These are phyloP conservation scores for Backusella psychrophila DNA, from an alignment of 192 early-diverging fungal genomes.

Conservation along the genomic window DNA sequence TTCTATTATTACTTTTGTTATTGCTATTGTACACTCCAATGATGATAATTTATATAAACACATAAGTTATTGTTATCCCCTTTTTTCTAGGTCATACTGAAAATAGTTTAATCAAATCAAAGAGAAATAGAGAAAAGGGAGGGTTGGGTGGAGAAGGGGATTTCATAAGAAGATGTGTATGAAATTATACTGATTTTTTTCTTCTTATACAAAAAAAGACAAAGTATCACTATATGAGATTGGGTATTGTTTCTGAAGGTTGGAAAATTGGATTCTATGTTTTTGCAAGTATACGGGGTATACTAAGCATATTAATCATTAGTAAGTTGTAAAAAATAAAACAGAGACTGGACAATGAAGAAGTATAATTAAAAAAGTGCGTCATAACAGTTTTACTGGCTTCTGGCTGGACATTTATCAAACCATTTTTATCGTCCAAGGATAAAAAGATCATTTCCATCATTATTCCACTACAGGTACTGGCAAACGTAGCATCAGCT, in stretches of 20 bases:
- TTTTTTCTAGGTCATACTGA: neutral
- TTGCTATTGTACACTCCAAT: neutral
- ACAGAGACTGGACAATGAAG: neutral
- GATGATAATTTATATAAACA: neutral
- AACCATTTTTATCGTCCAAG: constrained; percentile 49
- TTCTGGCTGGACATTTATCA: constrained; percentile 60
- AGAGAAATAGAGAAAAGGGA: neutral
- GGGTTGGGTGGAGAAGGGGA: neutral
- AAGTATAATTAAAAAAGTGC: neutral
- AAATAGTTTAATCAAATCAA: neutral
- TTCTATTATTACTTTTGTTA: neutral
- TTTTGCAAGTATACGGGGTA: constrained; percentile 53
- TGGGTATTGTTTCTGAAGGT: constrained; percentile 46
- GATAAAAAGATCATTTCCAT: constrained; percentile 53
- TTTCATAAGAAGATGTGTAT: neutral
- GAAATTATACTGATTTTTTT: neutral
- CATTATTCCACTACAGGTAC: constrained; percentile 50
- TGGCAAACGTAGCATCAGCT: constrained; percentile 49
- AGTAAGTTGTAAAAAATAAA: constrained; percentile 11
- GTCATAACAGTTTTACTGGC: constrained; percentile 37
- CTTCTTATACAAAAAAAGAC: constrained; percentile 19
- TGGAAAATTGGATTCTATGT: constrained; percentile 57
- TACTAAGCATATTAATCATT: constrained; percentile 51
- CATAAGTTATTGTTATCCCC: neutral
- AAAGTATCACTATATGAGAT: constrained; percentile 48